These are phyloP conservation scores for Pulveroboletus sp. DNA, from an alignment of 768 basidiomycete species.

Conservation along the genomic window DNA sequence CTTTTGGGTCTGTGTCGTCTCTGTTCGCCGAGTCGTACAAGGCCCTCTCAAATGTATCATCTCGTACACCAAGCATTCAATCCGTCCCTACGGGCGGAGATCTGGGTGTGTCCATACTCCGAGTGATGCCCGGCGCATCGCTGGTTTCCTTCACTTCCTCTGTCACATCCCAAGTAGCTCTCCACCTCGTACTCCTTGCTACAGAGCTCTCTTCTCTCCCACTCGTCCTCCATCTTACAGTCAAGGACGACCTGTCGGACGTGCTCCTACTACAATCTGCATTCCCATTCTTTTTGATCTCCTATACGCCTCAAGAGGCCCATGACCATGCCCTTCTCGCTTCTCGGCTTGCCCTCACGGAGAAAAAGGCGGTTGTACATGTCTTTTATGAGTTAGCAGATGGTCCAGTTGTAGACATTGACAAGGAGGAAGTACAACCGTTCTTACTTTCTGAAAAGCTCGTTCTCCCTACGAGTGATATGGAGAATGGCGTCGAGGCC, in stretches of 20 bases:
- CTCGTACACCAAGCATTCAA: constrained; percentile 40
- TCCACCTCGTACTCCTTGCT: constrained; percentile 64
- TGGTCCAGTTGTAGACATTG: constrained; percentile 44
- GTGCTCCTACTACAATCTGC: constrained; percentile 73
- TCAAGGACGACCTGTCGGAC: constrained; percentile 63
- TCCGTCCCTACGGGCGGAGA: constrained; percentile 63
- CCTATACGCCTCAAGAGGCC: constrained; percentile 70
- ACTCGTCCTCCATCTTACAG: constrained; percentile 68
- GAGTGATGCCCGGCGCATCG: constrained; percentile 34
- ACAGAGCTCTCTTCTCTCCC: constrained; percentile 59
- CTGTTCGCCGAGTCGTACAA: constrained; percentile 31
- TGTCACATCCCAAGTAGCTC: constrained; percentile 47
- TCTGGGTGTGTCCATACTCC: constrained; percentile 52
- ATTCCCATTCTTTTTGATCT: constrained; percentile 79
- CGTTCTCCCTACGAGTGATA: constrained; percentile 15
- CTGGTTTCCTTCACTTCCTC: constrained; percentile 60
- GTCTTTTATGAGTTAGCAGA: constrained; percentile 55
- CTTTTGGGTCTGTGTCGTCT: constrained; percentile 38
- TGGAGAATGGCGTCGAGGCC: constrained; percentile 10
- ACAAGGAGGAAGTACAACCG: constrained; percentile 53
- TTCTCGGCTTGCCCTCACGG: constrained; percentile 66
- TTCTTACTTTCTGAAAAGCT: constrained; percentile 52
- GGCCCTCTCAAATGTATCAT: constrained; percentile 32
- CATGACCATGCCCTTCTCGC: constrained; percentile 89
- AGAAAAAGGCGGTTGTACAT: constrained; percentile 79